phyloP scores from a whole-genome alignment of 2,329 filamentous ascomycete species.

The Teratosphaeria viscida region DNA sequence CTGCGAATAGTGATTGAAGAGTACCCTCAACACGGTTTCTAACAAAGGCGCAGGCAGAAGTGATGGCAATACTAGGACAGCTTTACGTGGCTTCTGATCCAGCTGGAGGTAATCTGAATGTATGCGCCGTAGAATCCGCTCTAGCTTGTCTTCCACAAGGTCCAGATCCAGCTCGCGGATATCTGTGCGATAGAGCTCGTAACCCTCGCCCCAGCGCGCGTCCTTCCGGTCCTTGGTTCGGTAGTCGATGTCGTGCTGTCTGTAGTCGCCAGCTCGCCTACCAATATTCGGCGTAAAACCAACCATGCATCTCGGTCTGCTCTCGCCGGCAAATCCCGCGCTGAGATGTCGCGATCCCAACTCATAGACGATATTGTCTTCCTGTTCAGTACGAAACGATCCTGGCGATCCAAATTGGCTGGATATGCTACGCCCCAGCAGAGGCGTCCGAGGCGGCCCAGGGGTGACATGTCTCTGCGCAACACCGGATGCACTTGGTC shows the following conservation, averaged over 20 bases:
- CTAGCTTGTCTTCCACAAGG: constrained; percentile 76
- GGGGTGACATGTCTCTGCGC: neutral
- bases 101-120: constrained; percentile 65
- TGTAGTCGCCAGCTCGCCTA: constrained; percentile 70
- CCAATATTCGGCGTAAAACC: constrained; percentile 66
- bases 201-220: constrained; percentile 52
- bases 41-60: constrained; percentile 67
- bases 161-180: constrained; percentile 63
- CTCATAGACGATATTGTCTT: constrained; percentile 76
- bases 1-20: constrained; percentile 74
- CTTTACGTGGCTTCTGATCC: constrained; percentile 59
- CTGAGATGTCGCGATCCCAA: constrained; percentile 68
- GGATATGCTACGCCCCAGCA: constrained; percentile 49
- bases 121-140: constrained; percentile 68
- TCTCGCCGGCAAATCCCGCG: constrained; percentile 79
- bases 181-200: constrained; percentile 72
- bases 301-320: constrained; percentile 58
- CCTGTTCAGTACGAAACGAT: constrained; percentile 54
- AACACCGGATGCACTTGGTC: constrained; percentile 6
- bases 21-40: constrained; percentile 60
- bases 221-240: constrained; percentile 13
- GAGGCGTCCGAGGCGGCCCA: constrained; percentile 43
- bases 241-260: constrained; percentile 31
- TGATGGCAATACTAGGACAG: constrained; percentile 68
- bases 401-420: constrained; percentile 49